Conservation (phyloP, 192 early-diverging fungal genomes). For the Fimicolochytrium jonesii region DNA sequence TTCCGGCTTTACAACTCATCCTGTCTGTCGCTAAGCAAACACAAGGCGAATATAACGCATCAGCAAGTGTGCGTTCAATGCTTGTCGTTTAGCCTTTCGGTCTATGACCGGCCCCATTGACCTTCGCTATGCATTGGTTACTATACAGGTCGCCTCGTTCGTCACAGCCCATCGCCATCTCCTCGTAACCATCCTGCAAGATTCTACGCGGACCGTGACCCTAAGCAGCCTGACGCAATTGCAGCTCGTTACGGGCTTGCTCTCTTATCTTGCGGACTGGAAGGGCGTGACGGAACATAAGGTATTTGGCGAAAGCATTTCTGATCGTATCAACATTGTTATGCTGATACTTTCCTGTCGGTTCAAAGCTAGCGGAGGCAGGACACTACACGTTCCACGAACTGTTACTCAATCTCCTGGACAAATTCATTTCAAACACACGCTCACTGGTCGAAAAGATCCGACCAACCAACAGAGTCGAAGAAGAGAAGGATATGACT, state of each 20-base stretch:
- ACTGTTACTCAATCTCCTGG: slow-evolving; percentile 30
- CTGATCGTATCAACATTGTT: neutral
- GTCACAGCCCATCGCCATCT: slow-evolving; percentile 44
- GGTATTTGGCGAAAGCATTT: neutral
- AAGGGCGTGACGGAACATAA: neutral
- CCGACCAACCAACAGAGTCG: neutral
- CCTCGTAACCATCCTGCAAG: slow-evolving; percentile 52
- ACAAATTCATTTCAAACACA: slow-evolving; percentile 24
- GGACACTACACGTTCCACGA: slow-evolving; percentile 15
- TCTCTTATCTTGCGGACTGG: slow-evolving; percentile 11
- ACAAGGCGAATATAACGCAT: slow-evolving; percentile 39
- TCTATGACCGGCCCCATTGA: no score
- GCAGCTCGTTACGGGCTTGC: slow-evolving; percentile 41
- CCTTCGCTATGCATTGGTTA: no score
- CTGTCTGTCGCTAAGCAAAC: slow-evolving; percentile 43
- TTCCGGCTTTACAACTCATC: slow-evolving; percentile 60
- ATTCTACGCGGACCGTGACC: slow-evolving; percentile 35
- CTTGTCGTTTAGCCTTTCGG: no score
- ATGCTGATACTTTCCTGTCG: neutral
- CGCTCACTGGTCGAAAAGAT: neutral
- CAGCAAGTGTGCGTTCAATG: neutral
- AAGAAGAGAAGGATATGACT: slow-evolving; percentile 10
- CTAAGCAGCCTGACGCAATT: slow-evolving; percentile 45
- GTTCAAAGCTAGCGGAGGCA: neutral
- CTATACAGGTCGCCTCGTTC: slow-evolving; percentile 31